These are phyloP conservation scores for Cercospora berteroae DNA, from an alignment of 2,329 filamentous ascomycete genomes.

Conservation along the genomic window DNA sequence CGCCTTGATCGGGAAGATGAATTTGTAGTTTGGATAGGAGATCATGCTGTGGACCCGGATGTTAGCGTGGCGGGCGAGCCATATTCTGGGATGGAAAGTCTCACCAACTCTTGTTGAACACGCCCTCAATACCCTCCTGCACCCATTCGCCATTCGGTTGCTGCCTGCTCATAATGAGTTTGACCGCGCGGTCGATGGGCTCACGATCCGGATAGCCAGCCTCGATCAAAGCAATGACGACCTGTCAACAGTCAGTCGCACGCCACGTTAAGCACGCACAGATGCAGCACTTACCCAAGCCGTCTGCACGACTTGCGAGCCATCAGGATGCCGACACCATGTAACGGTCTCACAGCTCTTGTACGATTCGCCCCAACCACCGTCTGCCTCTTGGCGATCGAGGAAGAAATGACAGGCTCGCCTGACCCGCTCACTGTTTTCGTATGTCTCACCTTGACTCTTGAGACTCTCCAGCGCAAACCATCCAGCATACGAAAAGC, in stretches of 20 bases:
- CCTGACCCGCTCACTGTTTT: conserved; percentile 66
- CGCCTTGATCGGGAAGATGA: conserved; percentile 90
- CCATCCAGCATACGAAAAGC: conserved; percentile 96
- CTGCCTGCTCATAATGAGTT: conserved; percentile 81
- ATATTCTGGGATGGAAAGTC: conserved; percentile 30
- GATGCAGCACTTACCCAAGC: conserved; percentile 67
- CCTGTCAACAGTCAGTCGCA: conserved; percentile 27
- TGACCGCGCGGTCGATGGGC: conserved; percentile 70
- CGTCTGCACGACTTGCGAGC: conserved; percentile 90
- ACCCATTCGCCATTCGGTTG: conserved; percentile 88
- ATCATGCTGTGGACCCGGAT: conserved; percentile 68
- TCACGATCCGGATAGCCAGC: conserved; percentile 74
- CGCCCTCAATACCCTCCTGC: conserved; percentile 93
- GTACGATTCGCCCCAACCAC: conserved; percentile 97
- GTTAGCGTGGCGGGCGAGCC: conserved; percentile 20
- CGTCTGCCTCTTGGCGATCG: conserved; percentile 79
- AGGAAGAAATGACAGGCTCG: conserved; percentile 83
- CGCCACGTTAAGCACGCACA: conserved; percentile 58
- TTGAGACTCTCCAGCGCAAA: conserved; percentile 87
- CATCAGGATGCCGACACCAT: conserved; percentile 69
- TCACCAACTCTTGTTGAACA: conserved; percentile 96
- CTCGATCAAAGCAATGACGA: conserved; percentile 69
- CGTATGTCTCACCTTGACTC: conserved; percentile 77
- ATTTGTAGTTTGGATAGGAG: conserved; percentile 98
- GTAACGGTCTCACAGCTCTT: conserved; percentile 73